Conservation (phyloP, 2,329 filamentous ascomycete species). For the Aspergillus alliaceus region DNA sequence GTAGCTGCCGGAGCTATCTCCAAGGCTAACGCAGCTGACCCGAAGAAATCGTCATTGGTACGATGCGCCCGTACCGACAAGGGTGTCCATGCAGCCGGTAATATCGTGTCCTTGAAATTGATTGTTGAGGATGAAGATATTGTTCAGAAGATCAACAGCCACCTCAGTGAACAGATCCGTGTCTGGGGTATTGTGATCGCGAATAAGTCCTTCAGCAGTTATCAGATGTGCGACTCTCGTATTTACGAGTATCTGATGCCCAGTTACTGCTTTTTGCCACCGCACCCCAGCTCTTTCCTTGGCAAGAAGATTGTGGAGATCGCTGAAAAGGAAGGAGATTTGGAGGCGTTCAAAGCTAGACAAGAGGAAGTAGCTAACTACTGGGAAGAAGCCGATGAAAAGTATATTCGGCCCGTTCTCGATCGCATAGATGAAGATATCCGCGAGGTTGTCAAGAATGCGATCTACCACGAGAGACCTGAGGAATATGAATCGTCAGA, state of each 20-base stretch:
- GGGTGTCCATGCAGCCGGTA: conserved; percentile 93
- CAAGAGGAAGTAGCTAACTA: conserved; percentile 78
- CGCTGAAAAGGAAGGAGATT: conserved; percentile 70
- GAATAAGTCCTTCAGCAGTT: conserved; percentile 89
- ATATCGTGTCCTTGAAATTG: conserved; percentile 91
- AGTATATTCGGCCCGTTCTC: conserved; percentile 70
- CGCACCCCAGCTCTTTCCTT: conserved; percentile 83
- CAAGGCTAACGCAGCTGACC: conserved; percentile 94
- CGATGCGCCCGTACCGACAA: conserved; percentile 96
- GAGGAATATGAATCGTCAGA: conserved; percentile 21
- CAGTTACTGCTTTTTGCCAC: conserved; percentile 86
- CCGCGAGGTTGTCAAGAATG: conserved; percentile 40
- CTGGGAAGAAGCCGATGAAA: conserved; percentile 80
- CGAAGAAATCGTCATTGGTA: conserved; percentile 91
- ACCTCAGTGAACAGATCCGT: conserved; percentile 83
- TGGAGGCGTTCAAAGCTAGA: conserved; percentile 66
- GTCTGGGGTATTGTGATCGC: conserved; percentile 93
- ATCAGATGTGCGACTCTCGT: conserved; percentile 89
- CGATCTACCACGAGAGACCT: conserved; percentile 39
- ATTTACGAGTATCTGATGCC: conserved; percentile 98
- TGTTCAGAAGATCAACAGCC: conserved; percentile 84
- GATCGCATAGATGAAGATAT: conserved; percentile 44
- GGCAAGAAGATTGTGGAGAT: conserved; percentile 79
- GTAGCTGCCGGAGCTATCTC: conserved; percentile 90
- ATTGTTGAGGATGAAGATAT: conserved; percentile 90